Percentiles rank a stretch among this genome's conserved stretches.
These are phyloP conservation scores for Fusarium verrucosum DNA, from an alignment of 2,329 filamentous ascomycete genomes.

Conservation along the genomic window DNA sequence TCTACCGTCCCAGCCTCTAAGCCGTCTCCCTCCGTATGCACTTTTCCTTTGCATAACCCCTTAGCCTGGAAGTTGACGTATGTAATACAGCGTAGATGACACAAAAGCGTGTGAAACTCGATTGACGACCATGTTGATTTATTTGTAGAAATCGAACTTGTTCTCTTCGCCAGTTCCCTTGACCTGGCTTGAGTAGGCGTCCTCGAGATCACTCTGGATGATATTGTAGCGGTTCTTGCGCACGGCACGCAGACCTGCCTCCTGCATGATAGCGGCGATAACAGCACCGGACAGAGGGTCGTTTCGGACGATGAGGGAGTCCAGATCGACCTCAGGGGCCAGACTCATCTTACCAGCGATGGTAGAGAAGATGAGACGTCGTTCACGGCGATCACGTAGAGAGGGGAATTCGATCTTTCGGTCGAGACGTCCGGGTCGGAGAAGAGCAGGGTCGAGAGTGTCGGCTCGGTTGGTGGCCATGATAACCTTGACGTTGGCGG, in stretches of 20 bases:
- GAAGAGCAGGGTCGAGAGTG: conserved; percentile 91
- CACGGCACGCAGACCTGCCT: conserved; percentile 92
- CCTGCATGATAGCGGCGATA: conserved; percentile 99
- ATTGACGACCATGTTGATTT: conserved; percentile 45
- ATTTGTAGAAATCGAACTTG: conserved; percentile 95
- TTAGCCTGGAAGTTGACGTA: conserved; percentile 18
- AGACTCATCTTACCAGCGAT: conserved; percentile 97
- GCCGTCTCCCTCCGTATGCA: conserved; percentile 7
- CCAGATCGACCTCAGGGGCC: conserved; percentile 94
- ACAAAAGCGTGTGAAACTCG: conserved; percentile 16
- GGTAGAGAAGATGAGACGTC: conserved; percentile 96
- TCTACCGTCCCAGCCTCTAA: conserved; percentile 23
- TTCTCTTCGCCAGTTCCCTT: conserved; percentile 75
- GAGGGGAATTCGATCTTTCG: conserved; percentile 99
- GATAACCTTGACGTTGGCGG: conserved; percentile 99
- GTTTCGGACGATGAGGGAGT: conserved; percentile 95
- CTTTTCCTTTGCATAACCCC: conserved; percentile 25
- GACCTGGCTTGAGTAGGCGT: conserved; percentile 96
- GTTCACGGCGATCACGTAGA: conserved; percentile 90
- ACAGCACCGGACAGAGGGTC: conserved; percentile 94
- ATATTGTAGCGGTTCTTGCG: conserved; percentile 99
- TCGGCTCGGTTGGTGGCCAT: conserved; percentile 99
- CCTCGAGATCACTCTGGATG: conserved; percentile 95
- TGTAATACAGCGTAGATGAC: conserved; percentile 40
- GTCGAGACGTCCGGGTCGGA: conserved; percentile 94